Evolutionary conservation across 495 filamentous ascomycete species (phyloP).

Genomic region (Penicillium roqueforti): DNA sequence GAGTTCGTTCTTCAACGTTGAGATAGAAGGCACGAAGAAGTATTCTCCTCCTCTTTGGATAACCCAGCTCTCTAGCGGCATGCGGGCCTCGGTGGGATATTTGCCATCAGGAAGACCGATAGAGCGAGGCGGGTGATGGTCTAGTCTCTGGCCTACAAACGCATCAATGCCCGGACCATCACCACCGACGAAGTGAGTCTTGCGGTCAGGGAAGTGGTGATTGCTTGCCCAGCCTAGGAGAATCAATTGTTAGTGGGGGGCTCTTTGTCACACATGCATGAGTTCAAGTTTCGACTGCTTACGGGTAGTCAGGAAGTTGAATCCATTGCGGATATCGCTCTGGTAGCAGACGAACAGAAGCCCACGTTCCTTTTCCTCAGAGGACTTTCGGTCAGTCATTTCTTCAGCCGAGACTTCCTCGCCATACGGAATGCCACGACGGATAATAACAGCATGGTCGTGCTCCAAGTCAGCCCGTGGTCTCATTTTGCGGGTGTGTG

Average conservation of each 20-base stretch:
- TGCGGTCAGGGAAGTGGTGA: slow-evolving; percentile 15
- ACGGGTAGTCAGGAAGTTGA: slow-evolving; percentile 24
- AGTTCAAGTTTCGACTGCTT: not conserved
- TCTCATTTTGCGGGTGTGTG: slow-evolving; percentile 36
- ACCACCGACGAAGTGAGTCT: not conserved
- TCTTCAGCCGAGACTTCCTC: slow-evolving; percentile 11
- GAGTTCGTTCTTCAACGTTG: not conserved
- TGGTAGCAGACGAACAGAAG: slow-evolving; percentile 25
- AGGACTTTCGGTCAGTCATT: not conserved
- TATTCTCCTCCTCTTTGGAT: slow-evolving; percentile 22
- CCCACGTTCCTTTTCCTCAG: slow-evolving; percentile 12
- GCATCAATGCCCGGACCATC: slow-evolving; percentile 21
- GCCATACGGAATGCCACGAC: slow-evolving; percentile 32
- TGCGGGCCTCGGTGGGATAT: not conserved
- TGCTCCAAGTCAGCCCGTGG: slow-evolving; percentile 23
- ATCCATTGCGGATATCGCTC: slow-evolving; percentile 22
- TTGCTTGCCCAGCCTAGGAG: slow-evolving; percentile 24
- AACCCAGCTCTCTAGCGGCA: slow-evolving; percentile 16
- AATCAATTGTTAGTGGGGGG: not conserved
- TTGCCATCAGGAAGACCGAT: slow-evolving; percentile 15
- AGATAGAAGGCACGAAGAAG: slow-evolving; percentile 23
- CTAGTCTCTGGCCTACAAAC: slow-evolving; percentile 19
- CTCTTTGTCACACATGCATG: not conserved
- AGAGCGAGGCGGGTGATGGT: slow-evolving; percentile 13
- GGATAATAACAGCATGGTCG: slow-evolving; percentile 25